Percentiles rank a stretch among this genome's conserved stretches.
Evolutionary conservation across 257 asterid species (phyloP).

Genomic region (Solanum pimpinellifolium): DNA sequence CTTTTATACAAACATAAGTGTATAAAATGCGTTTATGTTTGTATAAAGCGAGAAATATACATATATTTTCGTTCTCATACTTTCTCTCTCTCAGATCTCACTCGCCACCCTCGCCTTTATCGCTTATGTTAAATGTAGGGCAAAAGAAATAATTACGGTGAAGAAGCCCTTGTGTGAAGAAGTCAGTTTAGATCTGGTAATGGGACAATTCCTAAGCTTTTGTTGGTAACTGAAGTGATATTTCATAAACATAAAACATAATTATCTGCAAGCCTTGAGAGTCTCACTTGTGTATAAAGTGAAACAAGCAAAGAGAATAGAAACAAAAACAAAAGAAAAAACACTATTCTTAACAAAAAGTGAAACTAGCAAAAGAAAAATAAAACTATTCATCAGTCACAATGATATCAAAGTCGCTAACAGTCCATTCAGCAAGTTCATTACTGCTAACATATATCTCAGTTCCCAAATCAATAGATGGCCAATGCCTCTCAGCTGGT

Average conservation of each 20-base stretch:
- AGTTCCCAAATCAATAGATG: constrained; percentile 60
- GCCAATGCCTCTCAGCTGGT: constrained; percentile 61
- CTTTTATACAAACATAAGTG: no score
- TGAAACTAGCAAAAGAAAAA: background rate
- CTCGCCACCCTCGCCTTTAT: no score
- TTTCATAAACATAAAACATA: background rate
- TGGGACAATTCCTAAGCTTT: background rate
- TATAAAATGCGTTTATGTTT: no score
- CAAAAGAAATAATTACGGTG: background rate
- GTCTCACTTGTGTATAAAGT: background rate
- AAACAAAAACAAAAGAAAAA: no score
- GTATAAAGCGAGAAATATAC: no score
- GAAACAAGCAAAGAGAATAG: background rate
- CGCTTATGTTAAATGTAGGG: no score
- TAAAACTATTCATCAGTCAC: constrained; percentile 2
- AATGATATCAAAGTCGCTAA: constrained; percentile 58
- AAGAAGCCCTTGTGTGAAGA: background rate
- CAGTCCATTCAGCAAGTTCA: constrained; percentile 74
- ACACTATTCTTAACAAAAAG: background rate
- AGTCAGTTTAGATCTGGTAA: background rate
- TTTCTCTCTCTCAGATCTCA: no score
- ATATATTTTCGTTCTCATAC: no score
- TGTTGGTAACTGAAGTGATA: background rate
- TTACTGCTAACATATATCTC: constrained; percentile 44
- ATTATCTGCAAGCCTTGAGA: background rate